A percentile compares a stretch with the other conserved stretches of the same genome.
These are phyloP conservation scores for Aspergillus terreus DNA, from an alignment of 2,329 filamentous ascomycete species.

Conservation along the genomic window DNA sequence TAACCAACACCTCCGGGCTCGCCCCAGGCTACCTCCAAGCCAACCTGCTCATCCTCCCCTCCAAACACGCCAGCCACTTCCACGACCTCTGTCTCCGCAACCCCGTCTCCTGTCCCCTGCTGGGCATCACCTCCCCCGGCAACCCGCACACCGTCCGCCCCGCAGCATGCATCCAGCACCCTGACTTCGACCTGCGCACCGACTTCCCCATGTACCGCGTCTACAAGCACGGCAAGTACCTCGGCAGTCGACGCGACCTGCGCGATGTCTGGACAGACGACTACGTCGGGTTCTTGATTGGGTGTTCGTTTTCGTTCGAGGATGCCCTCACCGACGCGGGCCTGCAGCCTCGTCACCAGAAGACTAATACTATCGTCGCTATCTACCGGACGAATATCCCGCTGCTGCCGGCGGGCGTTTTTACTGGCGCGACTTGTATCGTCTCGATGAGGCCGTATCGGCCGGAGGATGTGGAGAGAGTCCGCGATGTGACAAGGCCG, in stretches of 20 bases:
- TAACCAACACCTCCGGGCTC: slow-evolving; percentile 51
- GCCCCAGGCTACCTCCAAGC: slow-evolving; percentile 58
- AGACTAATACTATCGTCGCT: slow-evolving; percentile 50
- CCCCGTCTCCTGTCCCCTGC: slow-evolving; percentile 59
- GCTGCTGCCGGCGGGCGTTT: slow-evolving; percentile 56
- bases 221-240: slow-evolving; percentile 49
- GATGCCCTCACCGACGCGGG: slow-evolving; percentile 50
- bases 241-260: slow-evolving; percentile 43
- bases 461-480: slow-evolving; percentile 46
- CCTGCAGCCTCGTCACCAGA: slow-evolving; percentile 50
- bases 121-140: slow-evolving; percentile 49
- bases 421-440: slow-evolving; percentile 53
- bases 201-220: slow-evolving; percentile 59
- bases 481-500: slow-evolving; percentile 53
- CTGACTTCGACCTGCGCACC: slow-evolving; percentile 53
- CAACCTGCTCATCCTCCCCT: slow-evolving; percentile 60
- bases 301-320: slow-evolving; percentile 64
- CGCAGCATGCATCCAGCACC: slow-evolving; percentile 17
- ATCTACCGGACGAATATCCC: slow-evolving; percentile 61
- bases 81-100: slow-evolving; percentile 57
- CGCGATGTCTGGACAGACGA: slow-evolving; percentile 52
- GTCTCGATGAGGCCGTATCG: slow-evolving; percentile 63
- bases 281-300: slow-evolving; percentile 61
- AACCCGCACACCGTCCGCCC: slow-evolving; percentile 20
- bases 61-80: slow-evolving; percentile 56